Conservation (phyloP, 2,329 filamentous ascomycete genomes). For the Paracamarosporium sp. region DNA sequence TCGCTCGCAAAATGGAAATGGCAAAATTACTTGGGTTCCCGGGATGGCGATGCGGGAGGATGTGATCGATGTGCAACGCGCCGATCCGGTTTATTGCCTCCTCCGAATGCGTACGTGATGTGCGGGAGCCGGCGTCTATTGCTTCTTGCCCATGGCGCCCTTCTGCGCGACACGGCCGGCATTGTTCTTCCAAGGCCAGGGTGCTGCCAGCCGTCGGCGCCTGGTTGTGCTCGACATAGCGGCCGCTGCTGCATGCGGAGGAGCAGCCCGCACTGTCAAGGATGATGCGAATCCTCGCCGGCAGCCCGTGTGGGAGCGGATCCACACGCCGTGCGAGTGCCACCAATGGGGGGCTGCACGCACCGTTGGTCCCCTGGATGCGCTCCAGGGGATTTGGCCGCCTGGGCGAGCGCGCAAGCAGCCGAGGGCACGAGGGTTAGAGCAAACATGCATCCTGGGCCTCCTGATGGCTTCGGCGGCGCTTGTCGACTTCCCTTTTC, state of each 20-base stretch:
- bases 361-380: conserved; percentile 10
- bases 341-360: conserved; percentile 5
- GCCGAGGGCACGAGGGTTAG: not conserved
- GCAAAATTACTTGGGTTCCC: not conserved
- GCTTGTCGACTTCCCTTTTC: not conserved
- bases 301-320: not conserved
- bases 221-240: not conserved
- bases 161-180: not conserved
- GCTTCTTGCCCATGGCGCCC: no score
- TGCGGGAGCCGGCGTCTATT: no score
- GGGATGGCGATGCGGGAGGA: not conserved
- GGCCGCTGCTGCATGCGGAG: conserved; percentile 6
- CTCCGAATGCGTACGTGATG: not conserved
- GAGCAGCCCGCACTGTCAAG: not conserved
- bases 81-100: not conserved
- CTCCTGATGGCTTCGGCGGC: conserved; percentile 8
- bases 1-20: no score
- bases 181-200: no score
- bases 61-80: not conserved
- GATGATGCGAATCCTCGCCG: not conserved
- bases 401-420: not conserved
- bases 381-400: conserved; percentile 4
- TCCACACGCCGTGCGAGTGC: not conserved
- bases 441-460: conserved; percentile 9
- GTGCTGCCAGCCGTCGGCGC: not conserved